These are phyloP conservation scores for Phytophthora sp. DNA, from an alignment of 352 stramenopile species.

Conservation along the genomic window DNA sequence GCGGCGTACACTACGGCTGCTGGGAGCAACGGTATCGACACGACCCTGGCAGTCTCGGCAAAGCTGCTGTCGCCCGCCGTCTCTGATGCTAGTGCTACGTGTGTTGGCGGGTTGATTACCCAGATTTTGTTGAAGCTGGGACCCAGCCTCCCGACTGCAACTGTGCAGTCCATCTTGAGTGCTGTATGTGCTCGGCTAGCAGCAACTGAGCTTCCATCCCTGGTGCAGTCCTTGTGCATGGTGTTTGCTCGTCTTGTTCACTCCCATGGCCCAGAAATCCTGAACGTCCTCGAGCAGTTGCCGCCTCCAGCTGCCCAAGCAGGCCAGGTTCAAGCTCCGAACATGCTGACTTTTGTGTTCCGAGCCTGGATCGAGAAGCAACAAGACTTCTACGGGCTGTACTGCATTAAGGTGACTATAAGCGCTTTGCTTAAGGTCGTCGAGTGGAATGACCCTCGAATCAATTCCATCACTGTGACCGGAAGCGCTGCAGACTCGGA, in stretches of 20 bases:
- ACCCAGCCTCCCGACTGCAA: slow-evolving; percentile 56
- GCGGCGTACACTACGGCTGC: slow-evolving; percentile 46
- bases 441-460: slow-evolving; percentile 76
- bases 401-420: slow-evolving; percentile 86
- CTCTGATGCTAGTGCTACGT: slow-evolving; percentile 76
- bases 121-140: slow-evolving; percentile 81
- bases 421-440: slow-evolving; percentile 76
- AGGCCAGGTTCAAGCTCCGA: slow-evolving; percentile 35
- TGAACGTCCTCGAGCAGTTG: slow-evolving; percentile 77
- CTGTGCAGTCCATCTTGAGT: slow-evolving; percentile 78
- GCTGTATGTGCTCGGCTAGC: slow-evolving; percentile 74
- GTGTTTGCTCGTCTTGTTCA: slow-evolving; percentile 85
- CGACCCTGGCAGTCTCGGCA: slow-evolving; percentile 68
- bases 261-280: slow-evolving; percentile 67
- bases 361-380: slow-evolving; percentile 86
- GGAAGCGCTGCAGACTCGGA: slow-evolving; percentile 52
- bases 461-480: slow-evolving; percentile 68
- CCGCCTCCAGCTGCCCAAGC: slow-evolving; percentile 37
- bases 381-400: slow-evolving; percentile 82
- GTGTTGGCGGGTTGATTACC: slow-evolving; percentile 78
- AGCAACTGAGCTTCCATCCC: slow-evolving; percentile 67
- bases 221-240: slow-evolving; percentile 83
- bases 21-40: slow-evolving; percentile 65
- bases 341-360: slow-evolving; percentile 84
- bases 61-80: slow-evolving; percentile 71